These are phyloP conservation scores for Cucurbitaria berberidis DNA, from an alignment of 2,329 filamentous ascomycete genomes.

Conservation along the genomic window DNA sequence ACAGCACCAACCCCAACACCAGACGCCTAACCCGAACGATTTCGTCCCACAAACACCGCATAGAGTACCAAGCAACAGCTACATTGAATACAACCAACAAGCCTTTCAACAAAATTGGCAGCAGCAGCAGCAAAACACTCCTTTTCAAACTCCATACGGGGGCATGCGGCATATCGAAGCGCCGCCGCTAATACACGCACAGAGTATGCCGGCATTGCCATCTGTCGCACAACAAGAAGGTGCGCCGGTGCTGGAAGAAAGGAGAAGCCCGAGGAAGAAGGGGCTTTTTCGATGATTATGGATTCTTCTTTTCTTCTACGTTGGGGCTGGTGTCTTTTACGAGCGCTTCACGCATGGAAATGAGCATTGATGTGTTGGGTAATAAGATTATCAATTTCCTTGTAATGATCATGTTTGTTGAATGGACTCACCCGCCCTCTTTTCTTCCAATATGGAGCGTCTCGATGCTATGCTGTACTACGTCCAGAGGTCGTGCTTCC, in stretches of 20 bases:
- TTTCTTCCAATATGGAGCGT: too few relatives aligned
- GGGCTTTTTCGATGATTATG: slow-evolving; percentile 20
- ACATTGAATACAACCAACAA: slow-evolving; percentile 26
- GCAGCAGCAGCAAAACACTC: slow-evolving; percentile 32
- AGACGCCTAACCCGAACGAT: slow-evolving; percentile 25
- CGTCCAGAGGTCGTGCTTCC: too few relatives aligned
- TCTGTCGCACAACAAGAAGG: slow-evolving; percentile 14
- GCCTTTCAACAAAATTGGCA: slow-evolving; percentile 24
- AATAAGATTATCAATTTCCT: neutral
- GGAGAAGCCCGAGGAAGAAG: slow-evolving; percentile 28
- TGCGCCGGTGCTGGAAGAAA: slow-evolving; percentile 7
- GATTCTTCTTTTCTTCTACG: neutral
- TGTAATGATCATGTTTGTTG: too few relatives aligned
- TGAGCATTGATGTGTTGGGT: neutral
- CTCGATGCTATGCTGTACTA: too few relatives aligned
- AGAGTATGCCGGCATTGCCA: slow-evolving; percentile 38
- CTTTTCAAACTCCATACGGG: slow-evolving; percentile 36
- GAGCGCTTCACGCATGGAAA: neutral
- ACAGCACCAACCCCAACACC: slow-evolving; percentile 14
- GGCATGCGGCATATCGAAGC: slow-evolving; percentile 24
- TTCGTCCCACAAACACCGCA: slow-evolving; percentile 42
- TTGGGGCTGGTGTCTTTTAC: neutral
- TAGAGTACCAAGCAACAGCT: slow-evolving; percentile 28
- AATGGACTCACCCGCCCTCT: too few relatives aligned
- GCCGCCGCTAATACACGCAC: slow-evolving; percentile 30